Evolutionary conservation across 371 early-diverging fungal genomes (phyloP), one percentile per base, ranked within the genome.

Genomic region (Saksenaea vasiformis): DNA sequence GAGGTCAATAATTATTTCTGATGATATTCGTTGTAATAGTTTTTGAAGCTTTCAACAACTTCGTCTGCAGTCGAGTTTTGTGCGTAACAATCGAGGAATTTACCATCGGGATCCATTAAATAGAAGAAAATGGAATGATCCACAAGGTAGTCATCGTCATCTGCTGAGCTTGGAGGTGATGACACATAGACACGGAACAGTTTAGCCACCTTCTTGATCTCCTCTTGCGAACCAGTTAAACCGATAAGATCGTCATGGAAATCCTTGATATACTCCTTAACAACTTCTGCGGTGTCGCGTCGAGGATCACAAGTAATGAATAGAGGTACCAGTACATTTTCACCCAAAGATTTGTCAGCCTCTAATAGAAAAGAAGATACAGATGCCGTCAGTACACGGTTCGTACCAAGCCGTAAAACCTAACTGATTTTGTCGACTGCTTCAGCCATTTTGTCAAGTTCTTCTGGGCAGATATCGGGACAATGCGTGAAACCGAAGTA

Each of bases 401-500:
- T 22, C 17, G 7, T 28, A 7, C 31, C 7, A 14, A 34, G 19
- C 5, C n/a, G 1, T n/a, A 28, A 24, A 15, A 9, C 70, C 82
- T 74, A 85, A 87, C 92, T 88, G 54, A 95, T 69, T 4, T 69
- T 75, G 28, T 95, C 91, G n/a, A 96, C 85, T 13, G 94, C 92
- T 60, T 91, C 88, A 7, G 93, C 91, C 90, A 98, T 96, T 81
- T 96, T 97, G 70, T 98, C 98, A 56, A 98, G 79, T 76, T 98
- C 99, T 65, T 98, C 98, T 19, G 99, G 99, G 62, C 99, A 98
- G 58, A 98, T 94, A 81, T 98, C 99, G 0, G 99, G 99, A 72
- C 99, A 98, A 82, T 97, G 86, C 19, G 98, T 97, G 78, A 98
- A 98, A 5, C 99, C 99, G 86, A 98, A 98, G 80, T 98, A 98